Conservation (phyloP, 1,139 yeast species). For the Pichia kudriavzevii region DNA sequence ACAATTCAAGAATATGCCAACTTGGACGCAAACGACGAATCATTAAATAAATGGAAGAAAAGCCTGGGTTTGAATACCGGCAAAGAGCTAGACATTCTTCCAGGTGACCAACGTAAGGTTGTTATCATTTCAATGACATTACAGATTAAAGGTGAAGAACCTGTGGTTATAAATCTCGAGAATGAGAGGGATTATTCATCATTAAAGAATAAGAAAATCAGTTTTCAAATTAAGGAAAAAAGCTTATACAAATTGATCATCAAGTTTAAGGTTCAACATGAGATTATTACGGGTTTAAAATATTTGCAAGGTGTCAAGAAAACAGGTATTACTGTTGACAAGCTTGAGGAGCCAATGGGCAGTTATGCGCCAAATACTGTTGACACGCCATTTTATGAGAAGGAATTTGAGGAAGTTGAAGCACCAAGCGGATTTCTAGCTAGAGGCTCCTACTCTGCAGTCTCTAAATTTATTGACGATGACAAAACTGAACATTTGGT, state of each 20-base stretch:
- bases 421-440: constrained; percentile 90
- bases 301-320: constrained; percentile 81
- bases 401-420: constrained; percentile 72
- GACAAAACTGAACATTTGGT: constrained; percentile 69
- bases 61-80: constrained; percentile 65
- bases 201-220: constrained; percentile 45
- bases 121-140: constrained; percentile 74
- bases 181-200: constrained; percentile 36
- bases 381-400: constrained; percentile 76
- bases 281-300: constrained; percentile 78
- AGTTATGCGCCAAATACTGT: constrained; percentile 86
- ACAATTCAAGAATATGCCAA: constrained; percentile 78
- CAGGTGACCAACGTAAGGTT: constrained; percentile 70
- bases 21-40: constrained; percentile 86
- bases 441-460: constrained; percentile 77
- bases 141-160: constrained; percentile 54
- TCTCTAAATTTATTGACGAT: constrained; percentile 80
- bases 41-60: constrained; percentile 87
- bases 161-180: constrained; percentile 61
- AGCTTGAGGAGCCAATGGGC: constrained; percentile 81
- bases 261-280: constrained; percentile 77
- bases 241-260: constrained; percentile 66
- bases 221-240: constrained; percentile 71
- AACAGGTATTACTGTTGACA: constrained; percentile 82
- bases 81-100: constrained; percentile 52